A percentile compares a stretch with the other conserved stretches of the same genome.
These are phyloP conservation scores for Trichophyton rubrum DNA, from an alignment of 2,329 filamentous ascomycete genomes.

Conservation along the genomic window DNA sequence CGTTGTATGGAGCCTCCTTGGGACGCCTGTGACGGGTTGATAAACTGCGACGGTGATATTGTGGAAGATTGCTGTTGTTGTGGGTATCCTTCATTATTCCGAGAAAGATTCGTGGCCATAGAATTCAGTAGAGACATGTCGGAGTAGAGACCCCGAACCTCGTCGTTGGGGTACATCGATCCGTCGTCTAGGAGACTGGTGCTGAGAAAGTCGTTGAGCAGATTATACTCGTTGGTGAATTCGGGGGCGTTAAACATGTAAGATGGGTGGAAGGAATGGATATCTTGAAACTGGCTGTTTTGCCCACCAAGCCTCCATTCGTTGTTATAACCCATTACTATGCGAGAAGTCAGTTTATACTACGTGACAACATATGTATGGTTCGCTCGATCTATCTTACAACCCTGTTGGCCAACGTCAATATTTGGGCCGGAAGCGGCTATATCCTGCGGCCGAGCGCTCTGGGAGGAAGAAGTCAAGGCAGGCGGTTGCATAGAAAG, in stretches of 20 bases:
- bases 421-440: conserved; percentile 54
- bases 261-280: conserved; percentile 84
- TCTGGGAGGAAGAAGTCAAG: conserved; percentile 39
- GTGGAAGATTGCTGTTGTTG: conserved; percentile 26
- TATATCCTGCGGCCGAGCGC: conserved; percentile 53
- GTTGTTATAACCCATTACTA: conserved; percentile 64
- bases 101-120: conserved; percentile 22
- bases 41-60: conserved; percentile 12
- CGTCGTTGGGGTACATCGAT: conserved; percentile 54
- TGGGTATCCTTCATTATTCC: conserved; percentile 22
- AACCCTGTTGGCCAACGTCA: conserved; percentile 56
- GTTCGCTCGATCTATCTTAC: conserved; percentile 42
- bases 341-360: conserved; percentile 13
- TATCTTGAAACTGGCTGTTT: conserved; percentile 71
- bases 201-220: conserved; percentile 92
- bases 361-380: conserved; percentile 12
- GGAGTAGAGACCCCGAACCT: conserved; percentile 49
- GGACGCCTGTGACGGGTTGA: conserved; percentile 21
- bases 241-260: conserved; percentile 94
- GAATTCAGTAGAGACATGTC: conserved; percentile 44
- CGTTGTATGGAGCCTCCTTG: conserved; percentile 47
- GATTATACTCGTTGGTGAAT: conserved; percentile 90
- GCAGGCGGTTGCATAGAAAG: conserved; percentile 39
- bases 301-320: conserved; percentile 62
- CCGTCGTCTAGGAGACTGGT: conserved; percentile 80